Conservation (phyloP, 768 basidiomycete genomes). For the Phylloporus scabripes region DNA sequence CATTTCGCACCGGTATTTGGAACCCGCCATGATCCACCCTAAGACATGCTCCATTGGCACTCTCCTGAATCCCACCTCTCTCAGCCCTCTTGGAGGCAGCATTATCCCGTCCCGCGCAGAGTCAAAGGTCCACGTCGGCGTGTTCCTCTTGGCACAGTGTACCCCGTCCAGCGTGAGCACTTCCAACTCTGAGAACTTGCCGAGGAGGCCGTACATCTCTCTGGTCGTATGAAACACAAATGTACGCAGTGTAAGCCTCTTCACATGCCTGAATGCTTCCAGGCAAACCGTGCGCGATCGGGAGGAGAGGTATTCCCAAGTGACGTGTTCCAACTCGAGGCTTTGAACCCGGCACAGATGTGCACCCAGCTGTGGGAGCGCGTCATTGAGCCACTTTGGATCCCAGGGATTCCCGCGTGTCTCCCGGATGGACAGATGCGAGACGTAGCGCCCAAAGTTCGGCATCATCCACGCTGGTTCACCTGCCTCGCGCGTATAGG, state of each 20-base stretch:
- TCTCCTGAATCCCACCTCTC: constrained; percentile 25
- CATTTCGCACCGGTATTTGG: constrained; percentile 9
- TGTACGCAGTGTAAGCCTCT: constrained; percentile 18
- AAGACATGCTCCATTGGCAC: constrained; percentile 22
- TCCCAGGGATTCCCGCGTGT: constrained; percentile 30
- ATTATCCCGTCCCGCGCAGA: constrained; percentile 4
- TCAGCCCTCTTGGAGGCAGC: constrained; percentile 18
- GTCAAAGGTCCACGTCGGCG: constrained; percentile 10
- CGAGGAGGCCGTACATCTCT: constrained; percentile 27
- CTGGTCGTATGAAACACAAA: constrained; percentile 23
- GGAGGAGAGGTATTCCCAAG: constrained; percentile 30
- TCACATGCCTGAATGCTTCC: constrained; percentile 18
- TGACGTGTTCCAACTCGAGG: constrained; percentile 27
- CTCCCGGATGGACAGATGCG: constrained; percentile 24
- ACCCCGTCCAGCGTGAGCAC: constrained; percentile 27
- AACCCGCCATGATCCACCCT: constrained; percentile 25
- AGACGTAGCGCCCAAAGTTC: constrained; percentile 53
- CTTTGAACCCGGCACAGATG: constrained; percentile 19
- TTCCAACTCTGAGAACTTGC: constrained; percentile 25
- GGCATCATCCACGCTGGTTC: constrained; percentile 35
- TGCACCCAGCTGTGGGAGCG: constrained; percentile 20
- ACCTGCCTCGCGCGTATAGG: constrained; percentile 10
- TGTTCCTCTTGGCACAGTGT: constrained; percentile 19
- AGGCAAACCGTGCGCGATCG: constrained; percentile 24
- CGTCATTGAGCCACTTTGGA: constrained; percentile 30